Base-by-base conservation (phyloP, 2,329 filamentous ascomycete species). In the Phoma sp. region DNA sequence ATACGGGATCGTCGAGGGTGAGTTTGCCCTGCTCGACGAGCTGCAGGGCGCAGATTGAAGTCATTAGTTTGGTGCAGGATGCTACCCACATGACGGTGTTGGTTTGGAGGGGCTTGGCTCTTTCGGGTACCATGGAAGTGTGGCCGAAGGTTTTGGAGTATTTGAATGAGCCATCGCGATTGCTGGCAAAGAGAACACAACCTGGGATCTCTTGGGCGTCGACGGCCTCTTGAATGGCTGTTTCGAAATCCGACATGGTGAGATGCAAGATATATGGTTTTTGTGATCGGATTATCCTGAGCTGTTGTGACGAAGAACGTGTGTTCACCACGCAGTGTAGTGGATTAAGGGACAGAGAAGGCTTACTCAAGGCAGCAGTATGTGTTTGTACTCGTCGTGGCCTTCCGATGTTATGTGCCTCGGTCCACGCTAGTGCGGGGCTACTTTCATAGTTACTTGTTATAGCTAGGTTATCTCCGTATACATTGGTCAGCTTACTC, bases 21-120 rank as follows among this genome's bases (percentile, higher is more conserved):
- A 74, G 41, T 3, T 67, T 60, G 3, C 71, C 71, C 24, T 62
- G 63, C 37, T 76, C 74, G 0, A 77, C 71, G 35, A 70, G 66
- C 41, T 76, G 68, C 57, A 75, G 57, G 3, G 58, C 63, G 35
- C 62, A 67, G 30, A 76, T 66, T 0, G 65, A 64, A 1, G 72
- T 73, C 60, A 76, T 66, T 14, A 76, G 65, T 54, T 77, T 76
- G n/a, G 71, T 75, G 62, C 71, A 75, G 3, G 70, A 74, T 7
- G 73, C 72, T 11, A 75, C 65, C 72, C 72, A 76, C 68, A 75
- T 72, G 7, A 70, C 57, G 7, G 59, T 68, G n/a, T 69, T 40
- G 25, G 36, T 29, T 6, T 40, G 47, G 10, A 56, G 13, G 9
- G 53, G 53, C 24, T 48, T 44, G 6, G 53, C 35, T 4, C 36